Evolutionary conservation across 2,329 filamentous ascomycete genomes (phyloP).

Genomic region (Acrodontium crateriforme): DNA sequence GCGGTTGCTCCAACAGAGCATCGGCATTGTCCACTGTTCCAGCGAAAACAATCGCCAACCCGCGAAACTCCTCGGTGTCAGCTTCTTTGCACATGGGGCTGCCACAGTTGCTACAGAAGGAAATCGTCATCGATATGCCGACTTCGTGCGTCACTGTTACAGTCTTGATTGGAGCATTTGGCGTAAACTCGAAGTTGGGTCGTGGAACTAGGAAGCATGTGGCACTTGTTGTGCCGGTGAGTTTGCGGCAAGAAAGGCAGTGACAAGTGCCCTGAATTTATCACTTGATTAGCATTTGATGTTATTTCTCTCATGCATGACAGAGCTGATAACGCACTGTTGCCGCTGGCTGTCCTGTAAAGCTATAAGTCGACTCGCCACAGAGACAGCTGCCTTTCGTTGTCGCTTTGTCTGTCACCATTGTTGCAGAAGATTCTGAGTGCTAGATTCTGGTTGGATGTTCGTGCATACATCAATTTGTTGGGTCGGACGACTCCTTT

Average conservation of each 20-base stretch:
- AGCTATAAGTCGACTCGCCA: constrained; percentile 4
- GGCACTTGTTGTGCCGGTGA: constrained; percentile 3
- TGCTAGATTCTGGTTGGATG: too few species aligned
- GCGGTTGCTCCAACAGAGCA: constrained; percentile 1
- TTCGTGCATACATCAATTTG: too few species aligned
- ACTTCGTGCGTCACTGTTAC: constrained; percentile 2
- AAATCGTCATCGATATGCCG: constrained; percentile 2
- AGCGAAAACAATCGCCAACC: constrained; percentile 3
- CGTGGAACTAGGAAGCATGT: constrained; percentile 4
- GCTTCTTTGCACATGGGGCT: constrained; percentile 3
- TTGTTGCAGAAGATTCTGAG: too few species aligned
- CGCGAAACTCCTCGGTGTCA: constrained; percentile 3
- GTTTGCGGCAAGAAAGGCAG: constrained; percentile 7
- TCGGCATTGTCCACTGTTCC: constrained; percentile 4
- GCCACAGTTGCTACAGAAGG: constrained; percentile 5
- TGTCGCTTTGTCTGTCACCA: too few species aligned
- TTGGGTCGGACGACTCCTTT: too few species aligned
- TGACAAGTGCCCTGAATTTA: constrained; percentile 5
- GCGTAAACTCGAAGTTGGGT: constrained; percentile 1
- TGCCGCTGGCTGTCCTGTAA: constrained; percentile 2
- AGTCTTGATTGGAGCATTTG: constrained; percentile 2
- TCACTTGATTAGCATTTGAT: background rate
- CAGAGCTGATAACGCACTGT: constrained; percentile 1
- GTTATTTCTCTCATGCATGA: too few species aligned
- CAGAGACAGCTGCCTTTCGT: constrained; percentile 6